Evolutionary conservation across 2,329 filamentous ascomycete species (phyloP).

Genomic region (Pseudogymnoascus sp.): DNA sequence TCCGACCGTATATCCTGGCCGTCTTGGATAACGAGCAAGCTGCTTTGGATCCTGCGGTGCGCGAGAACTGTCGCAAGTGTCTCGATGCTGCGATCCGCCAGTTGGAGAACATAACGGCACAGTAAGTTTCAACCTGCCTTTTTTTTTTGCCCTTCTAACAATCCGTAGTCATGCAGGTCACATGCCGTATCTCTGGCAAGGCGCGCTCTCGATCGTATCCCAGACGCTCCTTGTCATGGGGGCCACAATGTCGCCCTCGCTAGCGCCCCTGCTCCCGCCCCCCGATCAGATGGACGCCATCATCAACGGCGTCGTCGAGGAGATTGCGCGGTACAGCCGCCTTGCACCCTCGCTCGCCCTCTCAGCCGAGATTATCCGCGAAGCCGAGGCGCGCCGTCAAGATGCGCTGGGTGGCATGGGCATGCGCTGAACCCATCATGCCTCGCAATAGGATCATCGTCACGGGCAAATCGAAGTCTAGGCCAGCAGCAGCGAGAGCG

Average conservation of each 20-base stretch:
- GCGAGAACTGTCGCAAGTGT: constrained; percentile 72
- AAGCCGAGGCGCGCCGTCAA: constrained; percentile 65
- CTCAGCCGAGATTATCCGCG: constrained; percentile 71
- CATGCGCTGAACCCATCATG: constrained; percentile 15
- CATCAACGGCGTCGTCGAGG: constrained; percentile 66
- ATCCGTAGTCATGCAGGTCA: constrained; percentile 62
- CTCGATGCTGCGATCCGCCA: constrained; percentile 72
- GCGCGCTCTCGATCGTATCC: constrained; percentile 71
- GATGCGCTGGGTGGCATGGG: constrained; percentile 44
- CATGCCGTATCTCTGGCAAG: constrained; percentile 80
- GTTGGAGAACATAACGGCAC: constrained; percentile 67
- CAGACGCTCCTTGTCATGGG: constrained; percentile 78
- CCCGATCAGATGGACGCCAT: constrained; percentile 61
- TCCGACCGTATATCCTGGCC: constrained; percentile 71
- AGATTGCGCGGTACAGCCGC: constrained; percentile 65
- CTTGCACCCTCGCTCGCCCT: constrained; percentile 68
- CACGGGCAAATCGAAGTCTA: neutral
- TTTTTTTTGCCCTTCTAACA: constrained; percentile 14
- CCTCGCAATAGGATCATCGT: neutral
- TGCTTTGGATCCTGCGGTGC: constrained; percentile 60
- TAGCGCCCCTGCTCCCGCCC: constrained; percentile 49
- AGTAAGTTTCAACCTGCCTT: constrained; percentile 41
- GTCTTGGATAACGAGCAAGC: constrained; percentile 70
- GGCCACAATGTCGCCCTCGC: constrained; percentile 67
- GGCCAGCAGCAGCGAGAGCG: neutral